Conservation (phyloP, 2,329 filamentous ascomycete species). For the Monosporascus ibericus region DNA sequence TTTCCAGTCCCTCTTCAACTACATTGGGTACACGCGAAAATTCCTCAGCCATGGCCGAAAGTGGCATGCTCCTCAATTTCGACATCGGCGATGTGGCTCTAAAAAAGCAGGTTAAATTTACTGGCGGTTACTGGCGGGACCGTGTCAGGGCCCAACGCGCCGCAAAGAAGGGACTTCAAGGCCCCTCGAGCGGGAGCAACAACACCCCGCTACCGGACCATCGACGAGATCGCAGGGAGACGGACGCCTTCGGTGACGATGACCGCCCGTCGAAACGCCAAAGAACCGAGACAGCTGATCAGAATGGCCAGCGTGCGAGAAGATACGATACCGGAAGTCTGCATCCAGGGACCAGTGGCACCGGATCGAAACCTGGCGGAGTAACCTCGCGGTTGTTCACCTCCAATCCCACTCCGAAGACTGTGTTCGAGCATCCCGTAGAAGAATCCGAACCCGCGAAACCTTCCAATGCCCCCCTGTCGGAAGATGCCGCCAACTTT, state of each 20-base stretch:
- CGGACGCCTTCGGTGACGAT: conserved; percentile 15
- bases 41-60: conserved; percentile 70
- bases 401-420: conserved; percentile 73
- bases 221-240: conserved; percentile 14
- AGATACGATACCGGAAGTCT: conserved; percentile 23
- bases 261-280: conserved; percentile 40
- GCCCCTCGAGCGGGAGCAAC: conserved; percentile 22
- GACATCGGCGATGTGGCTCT: conserved; percentile 64
- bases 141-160: conserved; percentile 72
- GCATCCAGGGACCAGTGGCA: conserved; percentile 27
- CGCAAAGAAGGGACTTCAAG: conserved; percentile 27
- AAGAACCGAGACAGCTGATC: conserved; percentile 20
- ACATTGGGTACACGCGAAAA: background rate
- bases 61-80: conserved; percentile 93
- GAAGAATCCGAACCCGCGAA: conserved; percentile 51
- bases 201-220: conserved; percentile 22
- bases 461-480: conserved; percentile 86
- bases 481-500: conserved; percentile 79
- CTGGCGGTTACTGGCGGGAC: conserved; percentile 91
- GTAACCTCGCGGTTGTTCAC: conserved; percentile 90
- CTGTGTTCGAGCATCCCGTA: conserved; percentile 46
- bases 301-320: background rate
- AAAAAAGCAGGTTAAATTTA: conserved; percentile 60
- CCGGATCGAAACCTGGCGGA: conserved; percentile 19
- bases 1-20: conserved; percentile 1